phyloP scores from a whole-genome alignment of 768 basidiomycete genomes.

The Trametes cubensis region DNA sequence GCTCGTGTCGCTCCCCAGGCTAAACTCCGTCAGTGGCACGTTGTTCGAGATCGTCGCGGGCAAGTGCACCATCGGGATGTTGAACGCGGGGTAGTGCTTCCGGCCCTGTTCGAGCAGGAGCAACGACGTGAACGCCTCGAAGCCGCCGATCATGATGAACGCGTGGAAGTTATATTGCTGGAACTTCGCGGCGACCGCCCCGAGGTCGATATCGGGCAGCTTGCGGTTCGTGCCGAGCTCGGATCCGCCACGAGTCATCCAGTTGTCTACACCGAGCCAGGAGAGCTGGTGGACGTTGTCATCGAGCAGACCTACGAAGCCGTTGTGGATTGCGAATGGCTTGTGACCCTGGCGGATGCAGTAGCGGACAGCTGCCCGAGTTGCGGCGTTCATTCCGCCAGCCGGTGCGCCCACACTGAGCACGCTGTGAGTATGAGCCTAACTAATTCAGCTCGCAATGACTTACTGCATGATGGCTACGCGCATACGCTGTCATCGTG shows the following conservation, averaged over 20 bases:
- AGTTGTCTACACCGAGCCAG: conserved; percentile 96
- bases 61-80: conserved; percentile 93
- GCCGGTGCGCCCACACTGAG: conserved; percentile 92
- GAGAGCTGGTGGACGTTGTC: conserved; percentile 84
- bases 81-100: conserved; percentile 85
- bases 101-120: conserved; percentile 78
- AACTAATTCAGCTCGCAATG: neutral
- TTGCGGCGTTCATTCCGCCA: conserved; percentile 98
- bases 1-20: conserved; percentile 95
- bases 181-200: conserved; percentile 87
- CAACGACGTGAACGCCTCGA: conserved; percentile 88
- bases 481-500: conserved; percentile 61
- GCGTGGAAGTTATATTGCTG: conserved; percentile 81
- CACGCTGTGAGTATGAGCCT: neutral
- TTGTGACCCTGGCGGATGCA: conserved; percentile 91
- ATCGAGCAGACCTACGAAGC: conserved; percentile 92
- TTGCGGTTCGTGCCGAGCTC: conserved; percentile 96
- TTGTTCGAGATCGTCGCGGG: conserved; percentile 99
- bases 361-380: conserved; percentile 91
- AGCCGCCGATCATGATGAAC: conserved; percentile 91
- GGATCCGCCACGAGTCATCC: conserved; percentile 95
- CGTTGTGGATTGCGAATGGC: conserved; percentile 92
- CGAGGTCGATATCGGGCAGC: conserved; percentile 84
- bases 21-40: conserved; percentile 95
- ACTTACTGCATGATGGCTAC: conserved; percentile 84